Evolutionary conservation across 139 green algal genomes (phyloP).

Genomic region (Picochlorum sp.): DNA sequence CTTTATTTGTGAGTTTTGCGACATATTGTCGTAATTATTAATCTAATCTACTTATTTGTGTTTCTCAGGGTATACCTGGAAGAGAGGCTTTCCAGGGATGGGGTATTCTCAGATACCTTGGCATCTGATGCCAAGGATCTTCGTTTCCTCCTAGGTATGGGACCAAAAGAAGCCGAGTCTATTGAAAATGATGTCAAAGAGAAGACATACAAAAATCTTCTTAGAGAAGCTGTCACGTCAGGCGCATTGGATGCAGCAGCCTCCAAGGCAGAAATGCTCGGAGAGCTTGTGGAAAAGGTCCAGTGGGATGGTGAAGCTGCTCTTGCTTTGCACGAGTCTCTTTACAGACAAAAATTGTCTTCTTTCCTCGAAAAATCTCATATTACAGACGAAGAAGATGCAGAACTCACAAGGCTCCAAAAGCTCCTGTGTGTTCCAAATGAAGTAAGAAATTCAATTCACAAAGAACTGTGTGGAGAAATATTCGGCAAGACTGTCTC

Average conservation of each 20-base stretch:
- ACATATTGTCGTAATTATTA: background rate
- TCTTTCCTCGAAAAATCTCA: constrained; percentile 52
- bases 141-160: constrained; percentile 62
- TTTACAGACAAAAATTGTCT: constrained; percentile 76
- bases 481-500: constrained; percentile 50
- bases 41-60: background rate
- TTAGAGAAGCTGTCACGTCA: constrained; percentile 63
- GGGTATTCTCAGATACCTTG: constrained; percentile 42
- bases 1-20: background rate
- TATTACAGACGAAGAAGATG: constrained; percentile 64
- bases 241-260: constrained; percentile 39
- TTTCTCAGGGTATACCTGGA: constrained; percentile 53
- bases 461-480: constrained; percentile 48
- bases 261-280: constrained; percentile 57
- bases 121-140: constrained; percentile 55
- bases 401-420: constrained; percentile 57
- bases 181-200: constrained; percentile 39
- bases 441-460: constrained; percentile 35
- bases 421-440: constrained; percentile 80
- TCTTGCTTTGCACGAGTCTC: constrained; percentile 60
- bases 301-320: constrained; percentile 68
- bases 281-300: constrained; percentile 67
- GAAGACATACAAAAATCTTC: constrained; percentile 56
- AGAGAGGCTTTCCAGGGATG: constrained; percentile 35
- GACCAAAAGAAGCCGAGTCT: constrained; percentile 57